Evolutionary conservation across 768 basidiomycete genomes (phyloP), one percentile per base, ranked within the genome.

Genomic region (Harrya chromipes): DNA sequence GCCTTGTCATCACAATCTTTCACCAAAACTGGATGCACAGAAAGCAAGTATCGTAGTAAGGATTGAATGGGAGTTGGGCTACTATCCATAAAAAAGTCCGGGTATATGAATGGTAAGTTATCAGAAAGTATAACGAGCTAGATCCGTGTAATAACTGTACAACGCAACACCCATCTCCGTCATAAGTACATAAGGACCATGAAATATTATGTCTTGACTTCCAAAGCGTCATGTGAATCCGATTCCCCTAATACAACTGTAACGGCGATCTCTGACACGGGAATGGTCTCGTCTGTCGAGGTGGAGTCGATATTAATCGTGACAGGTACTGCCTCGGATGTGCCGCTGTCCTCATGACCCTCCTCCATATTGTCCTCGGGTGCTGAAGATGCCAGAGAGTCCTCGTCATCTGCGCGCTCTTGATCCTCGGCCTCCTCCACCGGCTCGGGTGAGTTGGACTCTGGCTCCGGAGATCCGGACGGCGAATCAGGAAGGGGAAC

Each of bases 401-500:
- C 58, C 9, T 31, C 17, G 8, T 59, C 53, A 11, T 53, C 55
- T 26, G 40, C 23, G 20, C 42, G 52, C 2, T 47, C 53, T 47
- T 69, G 35, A 27, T 42, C 46, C 24, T 43, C 9, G 39, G 54
- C 19, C 39, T 49, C 55, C 31, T 57, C 58, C 35, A 33, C 45
- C 17, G 46, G 24, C 44, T 53, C 59, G 40, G 36, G 31, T 6
- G 35, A 43, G 31, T 52, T 52, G 0, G 41, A 20, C 27, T 56
- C 61, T n/a, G 52, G 54, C 37, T 51, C 58, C 6, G 61, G 55
- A 2, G 64, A 55, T 43, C 43, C 56, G 50, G 61, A 59, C 2
- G 69, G 73, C 9, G 72, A 74, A 16, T 69, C 73, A 1, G 73
- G 73, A 6, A 73, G 64, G 20, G 73, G 70, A 10, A 73, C 55